A percentile compares a stretch with the other conserved stretches of the same genome.
Evolutionary conservation across 441 rosid genomes (phyloP).

Genomic region (Gossypium laxum): DNA sequence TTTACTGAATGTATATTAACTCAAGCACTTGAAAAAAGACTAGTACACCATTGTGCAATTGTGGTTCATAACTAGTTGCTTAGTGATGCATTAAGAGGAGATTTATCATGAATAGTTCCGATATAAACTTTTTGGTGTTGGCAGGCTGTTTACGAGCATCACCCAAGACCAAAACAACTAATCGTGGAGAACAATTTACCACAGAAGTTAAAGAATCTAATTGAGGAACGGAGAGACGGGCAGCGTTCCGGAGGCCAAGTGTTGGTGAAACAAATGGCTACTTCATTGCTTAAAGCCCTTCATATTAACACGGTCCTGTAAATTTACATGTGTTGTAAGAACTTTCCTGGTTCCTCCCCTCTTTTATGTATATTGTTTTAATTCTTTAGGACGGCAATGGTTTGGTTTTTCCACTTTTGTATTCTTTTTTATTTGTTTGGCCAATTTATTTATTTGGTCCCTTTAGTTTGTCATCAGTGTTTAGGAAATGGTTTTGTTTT

Average conservation of each 20-base stretch:
- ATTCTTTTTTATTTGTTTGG: background rate
- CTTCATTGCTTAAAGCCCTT: conserved; percentile 74
- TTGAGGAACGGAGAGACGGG: conserved; percentile 91
- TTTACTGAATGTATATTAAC: background rate
- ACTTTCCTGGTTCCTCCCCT: background rate
- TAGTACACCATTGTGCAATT: background rate
- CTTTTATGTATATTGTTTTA: background rate
- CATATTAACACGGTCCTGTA: conserved; percentile 59
- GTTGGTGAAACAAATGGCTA: conserved; percentile 95
- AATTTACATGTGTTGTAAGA: background rate
- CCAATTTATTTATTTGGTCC: background rate
- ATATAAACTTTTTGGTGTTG: background rate
- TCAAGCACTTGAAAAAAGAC: background rate
- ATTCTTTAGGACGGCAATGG: background rate
- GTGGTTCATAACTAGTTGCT: conserved; percentile 1
- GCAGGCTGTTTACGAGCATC: conserved; percentile 96
- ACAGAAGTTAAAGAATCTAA: conserved; percentile 67
- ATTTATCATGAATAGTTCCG: background rate
- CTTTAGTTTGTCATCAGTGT: background rate
- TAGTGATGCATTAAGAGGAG: background rate
- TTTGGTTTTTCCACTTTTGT: background rate
- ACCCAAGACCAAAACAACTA: conserved; percentile 90
- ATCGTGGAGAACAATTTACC: conserved; percentile 93
- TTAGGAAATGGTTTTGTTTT: background rate
- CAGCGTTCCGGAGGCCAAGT: conserved; percentile 95